Evolutionary conservation across 306 rosid genomes (phyloP).

Genomic region (Sophora flavescens): DNA sequence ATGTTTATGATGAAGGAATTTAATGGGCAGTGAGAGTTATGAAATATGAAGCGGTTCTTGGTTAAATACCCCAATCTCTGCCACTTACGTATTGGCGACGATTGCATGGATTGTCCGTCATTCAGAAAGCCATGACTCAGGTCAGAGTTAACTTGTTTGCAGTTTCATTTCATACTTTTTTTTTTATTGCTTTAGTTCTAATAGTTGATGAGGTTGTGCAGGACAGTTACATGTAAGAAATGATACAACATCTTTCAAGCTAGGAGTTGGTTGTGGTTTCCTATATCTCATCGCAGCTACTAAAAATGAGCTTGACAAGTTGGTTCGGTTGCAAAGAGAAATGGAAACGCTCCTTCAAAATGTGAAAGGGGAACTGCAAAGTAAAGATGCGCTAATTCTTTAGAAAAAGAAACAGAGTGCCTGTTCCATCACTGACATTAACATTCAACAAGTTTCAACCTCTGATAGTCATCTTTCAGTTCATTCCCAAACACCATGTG

Average conservation of each 20-base stretch:
- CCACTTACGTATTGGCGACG: too few relatives aligned
- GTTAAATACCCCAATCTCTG: too few relatives aligned
- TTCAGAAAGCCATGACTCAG: too few relatives aligned
- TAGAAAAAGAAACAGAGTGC: slow-evolving; percentile 52
- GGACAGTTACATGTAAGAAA: slow-evolving; percentile 49
- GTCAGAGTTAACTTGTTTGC: background rate
- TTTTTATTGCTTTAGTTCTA: background rate
- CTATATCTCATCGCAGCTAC: slow-evolving; percentile 69
- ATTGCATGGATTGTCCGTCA: too few relatives aligned
- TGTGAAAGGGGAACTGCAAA: slow-evolving; percentile 60
- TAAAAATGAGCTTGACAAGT: slow-evolving; percentile 73
- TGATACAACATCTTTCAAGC: slow-evolving; percentile 65
- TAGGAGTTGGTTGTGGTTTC: slow-evolving; percentile 85
- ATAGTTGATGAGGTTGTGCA: slow-evolving; percentile 36
- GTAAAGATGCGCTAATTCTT: slow-evolving; percentile 40
- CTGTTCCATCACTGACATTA: slow-evolving; percentile 56
- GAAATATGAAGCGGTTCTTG: too few relatives aligned
- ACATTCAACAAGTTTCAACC: slow-evolving; percentile 59
- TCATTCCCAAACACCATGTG: slow-evolving; percentile 47
- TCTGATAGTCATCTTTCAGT: slow-evolving; percentile 52
- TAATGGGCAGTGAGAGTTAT: too few relatives aligned
- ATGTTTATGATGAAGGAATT: too few relatives aligned
- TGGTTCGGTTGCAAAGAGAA: slow-evolving; percentile 74
- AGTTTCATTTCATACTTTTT: background rate
- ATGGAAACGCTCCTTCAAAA: slow-evolving; percentile 79